Percentiles rank a stretch among this genome's conserved stretches.
Conservation (phyloP, 2,329 filamentous ascomycete genomes). For the Geoglossum cookeanum region DNA sequence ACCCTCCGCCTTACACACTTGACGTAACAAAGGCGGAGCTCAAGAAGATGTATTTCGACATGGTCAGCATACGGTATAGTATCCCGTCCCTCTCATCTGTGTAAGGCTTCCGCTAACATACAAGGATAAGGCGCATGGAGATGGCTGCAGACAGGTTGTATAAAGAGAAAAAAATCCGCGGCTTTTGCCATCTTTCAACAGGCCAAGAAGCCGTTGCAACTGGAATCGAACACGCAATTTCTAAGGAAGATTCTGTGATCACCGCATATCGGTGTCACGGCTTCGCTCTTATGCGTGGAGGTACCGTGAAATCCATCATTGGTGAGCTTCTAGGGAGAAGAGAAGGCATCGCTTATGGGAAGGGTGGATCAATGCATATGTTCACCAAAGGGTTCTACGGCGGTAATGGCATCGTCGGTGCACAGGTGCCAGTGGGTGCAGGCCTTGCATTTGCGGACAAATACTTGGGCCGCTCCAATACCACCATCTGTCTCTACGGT, state of each 20-base stretch:
- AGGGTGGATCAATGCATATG: constrained; percentile 99
- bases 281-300: constrained; percentile 92
- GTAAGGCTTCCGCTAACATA: neutral
- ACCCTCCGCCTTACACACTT: constrained; percentile 83
- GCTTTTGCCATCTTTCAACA: constrained; percentile 97
- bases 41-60: constrained; percentile 98
- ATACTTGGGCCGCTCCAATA: constrained; percentile 74
- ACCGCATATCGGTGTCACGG: constrained; percentile 98
- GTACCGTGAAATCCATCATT: constrained; percentile 76
- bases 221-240: constrained; percentile 92
- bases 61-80: constrained; percentile 78
- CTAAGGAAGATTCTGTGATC: constrained; percentile 81
- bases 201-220: constrained; percentile 95
- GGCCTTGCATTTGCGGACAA: constrained; percentile 94
- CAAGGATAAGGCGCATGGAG: constrained; percentile 69
- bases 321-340: constrained; percentile 88
- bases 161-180: constrained; percentile 99
- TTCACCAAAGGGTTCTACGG: constrained; percentile 96
- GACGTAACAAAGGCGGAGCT: constrained; percentile 93
- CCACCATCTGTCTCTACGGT: constrained; percentile 81
- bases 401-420: constrained; percentile 97
- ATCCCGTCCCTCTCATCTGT: neutral
- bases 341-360: constrained; percentile 94
- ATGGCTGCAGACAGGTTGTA: constrained; percentile 97
- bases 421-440: constrained; percentile 91